phyloP scores from a whole-genome alignment of 2,329 filamentous ascomycete species.

The Paecilomyces formosus region DNA sequence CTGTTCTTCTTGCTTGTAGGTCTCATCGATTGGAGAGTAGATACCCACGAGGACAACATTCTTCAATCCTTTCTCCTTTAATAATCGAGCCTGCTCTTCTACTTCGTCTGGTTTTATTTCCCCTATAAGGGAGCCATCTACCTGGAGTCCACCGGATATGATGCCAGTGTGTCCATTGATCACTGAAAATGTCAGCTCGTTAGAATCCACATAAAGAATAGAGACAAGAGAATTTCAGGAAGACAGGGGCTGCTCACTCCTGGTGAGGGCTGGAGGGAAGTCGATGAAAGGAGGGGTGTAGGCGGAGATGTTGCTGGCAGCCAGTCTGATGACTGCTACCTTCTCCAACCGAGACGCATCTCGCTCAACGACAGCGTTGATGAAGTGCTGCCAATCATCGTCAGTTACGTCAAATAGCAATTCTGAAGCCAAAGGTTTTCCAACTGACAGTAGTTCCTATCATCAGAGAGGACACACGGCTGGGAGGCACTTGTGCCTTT shows the following conservation, averaged over 20 bases:
- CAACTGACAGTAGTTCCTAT: conserved; percentile 35
- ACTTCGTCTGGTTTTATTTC: conserved; percentile 1
- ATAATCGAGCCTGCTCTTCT: not conserved
- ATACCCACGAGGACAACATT: conserved; percentile 5
- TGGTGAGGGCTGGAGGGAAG: conserved; percentile 33
- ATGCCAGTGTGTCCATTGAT: conserved; percentile 4
- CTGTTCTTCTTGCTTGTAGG: conserved; percentile 3
- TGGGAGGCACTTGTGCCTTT: conserved; percentile 29
- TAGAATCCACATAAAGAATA: not conserved
- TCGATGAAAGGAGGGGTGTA: conserved; percentile 40
- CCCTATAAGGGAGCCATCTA: conserved; percentile 3
- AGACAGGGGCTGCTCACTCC: conserved; percentile 1
- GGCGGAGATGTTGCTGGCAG: not conserved
- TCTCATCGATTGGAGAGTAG: conserved; percentile 6
- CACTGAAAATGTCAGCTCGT: not conserved
- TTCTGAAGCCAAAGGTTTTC: not conserved
- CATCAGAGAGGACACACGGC: conserved; percentile 39
- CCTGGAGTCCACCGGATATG: conserved; percentile 5
- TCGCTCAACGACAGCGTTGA: conserved; percentile 43
- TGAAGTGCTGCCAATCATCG: conserved; percentile 28
- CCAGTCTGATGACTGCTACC: conserved; percentile 40
- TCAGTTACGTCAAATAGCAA: not conserved
- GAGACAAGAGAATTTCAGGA: not conserved
- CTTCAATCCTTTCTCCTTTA: conserved; percentile 2
- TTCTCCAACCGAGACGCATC: conserved; percentile 37